Conservation (phyloP, 768 basidiomycete genomes). For the Amanita phalloides region DNA sequence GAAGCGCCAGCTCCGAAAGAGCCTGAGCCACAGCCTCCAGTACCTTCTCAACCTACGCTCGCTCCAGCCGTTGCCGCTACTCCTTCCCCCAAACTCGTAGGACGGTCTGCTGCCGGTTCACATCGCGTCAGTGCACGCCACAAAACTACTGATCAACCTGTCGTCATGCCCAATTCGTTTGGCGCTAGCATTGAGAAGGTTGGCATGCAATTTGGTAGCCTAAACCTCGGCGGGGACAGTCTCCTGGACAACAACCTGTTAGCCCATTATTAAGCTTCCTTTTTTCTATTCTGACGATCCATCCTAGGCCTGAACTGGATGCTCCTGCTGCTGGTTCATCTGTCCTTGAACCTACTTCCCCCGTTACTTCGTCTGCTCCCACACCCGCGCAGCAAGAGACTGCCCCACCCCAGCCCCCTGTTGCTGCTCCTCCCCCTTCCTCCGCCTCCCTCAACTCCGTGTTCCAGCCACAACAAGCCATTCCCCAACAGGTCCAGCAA, state of each 20-base stretch:
- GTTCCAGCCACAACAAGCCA: conserved; percentile 35
- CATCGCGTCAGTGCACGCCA: conserved; percentile 53
- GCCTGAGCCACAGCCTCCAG: conserved; percentile 20
- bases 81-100: conserved; percentile 39
- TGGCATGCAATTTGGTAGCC: conserved; percentile 85
- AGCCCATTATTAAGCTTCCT: conserved; percentile 12
- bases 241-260: conserved; percentile 44
- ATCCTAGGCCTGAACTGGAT: conserved; percentile 23
- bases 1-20: not conserved
- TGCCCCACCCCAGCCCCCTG: conserved; percentile 23
- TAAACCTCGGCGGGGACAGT: conserved; percentile 63
- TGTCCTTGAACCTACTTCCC: not conserved
- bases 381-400: conserved; percentile 15
- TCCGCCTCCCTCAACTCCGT: conserved; percentile 28
- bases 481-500: conserved; percentile 23
- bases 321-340: conserved; percentile 21
- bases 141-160: conserved; percentile 69
- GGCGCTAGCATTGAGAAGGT: conserved; percentile 60
- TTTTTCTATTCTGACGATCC: conserved; percentile 6
- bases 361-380: conserved; percentile 20
- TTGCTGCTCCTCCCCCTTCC: conserved; percentile 30
- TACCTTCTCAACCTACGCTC: conserved; percentile 17
- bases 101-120: conserved; percentile 39
- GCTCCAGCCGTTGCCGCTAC: conserved; percentile 27
- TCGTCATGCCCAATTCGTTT: conserved; percentile 70